Evolutionary conservation across 2,329 filamentous ascomycete genomes (phyloP).

Genomic region (Fusarium transvaalense): DNA sequence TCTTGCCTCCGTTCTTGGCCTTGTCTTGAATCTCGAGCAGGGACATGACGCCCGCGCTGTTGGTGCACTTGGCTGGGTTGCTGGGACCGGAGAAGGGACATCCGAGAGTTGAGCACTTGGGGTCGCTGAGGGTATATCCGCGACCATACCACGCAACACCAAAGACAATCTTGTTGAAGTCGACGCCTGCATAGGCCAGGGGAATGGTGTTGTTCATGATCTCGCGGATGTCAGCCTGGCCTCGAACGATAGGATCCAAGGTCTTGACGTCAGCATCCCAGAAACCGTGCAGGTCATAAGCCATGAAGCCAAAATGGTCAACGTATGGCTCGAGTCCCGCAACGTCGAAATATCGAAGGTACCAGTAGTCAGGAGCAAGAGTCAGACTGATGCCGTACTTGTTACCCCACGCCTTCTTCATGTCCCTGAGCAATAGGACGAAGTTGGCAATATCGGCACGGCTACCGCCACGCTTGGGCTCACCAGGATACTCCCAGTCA

Average conservation of each 20-base stretch:
- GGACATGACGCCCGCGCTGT: slow-evolving; percentile 48
- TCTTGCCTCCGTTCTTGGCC: slow-evolving; percentile 41
- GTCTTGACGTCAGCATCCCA: slow-evolving; percentile 55
- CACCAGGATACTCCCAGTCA: slow-evolving; percentile 61
- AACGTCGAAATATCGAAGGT: slow-evolving; percentile 54
- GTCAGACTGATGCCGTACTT: slow-evolving; percentile 58
- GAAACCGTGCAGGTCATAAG: slow-evolving; percentile 58
- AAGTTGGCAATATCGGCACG: slow-evolving; percentile 55
- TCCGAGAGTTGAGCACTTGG: slow-evolving; percentile 43
- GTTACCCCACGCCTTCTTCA: slow-evolving; percentile 47
- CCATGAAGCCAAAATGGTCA: slow-evolving; percentile 55
- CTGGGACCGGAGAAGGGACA: slow-evolving; percentile 43
- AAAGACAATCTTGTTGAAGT: slow-evolving; percentile 58
- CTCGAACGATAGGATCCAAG: slow-evolving; percentile 50
- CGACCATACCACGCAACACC: slow-evolving; percentile 63
- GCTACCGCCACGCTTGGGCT: slow-evolving; percentile 52
- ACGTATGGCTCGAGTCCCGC: slow-evolving; percentile 54
- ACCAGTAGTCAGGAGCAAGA: slow-evolving; percentile 52
- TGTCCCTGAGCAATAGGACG: slow-evolving; percentile 51
- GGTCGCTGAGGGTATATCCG: slow-evolving; percentile 54
- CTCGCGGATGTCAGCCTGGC: slow-evolving; percentile 59
- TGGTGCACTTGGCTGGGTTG: slow-evolving; percentile 46
- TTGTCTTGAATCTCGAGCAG: slow-evolving; percentile 48
- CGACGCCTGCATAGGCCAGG: slow-evolving; percentile 57
- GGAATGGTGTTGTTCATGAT: slow-evolving; percentile 54